A percentile compares a stretch with the other conserved stretches of the same genome.
These are phyloP conservation scores for Phytophthora multivora DNA, from an alignment of 352 stramenopile species.

Conservation along the genomic window DNA sequence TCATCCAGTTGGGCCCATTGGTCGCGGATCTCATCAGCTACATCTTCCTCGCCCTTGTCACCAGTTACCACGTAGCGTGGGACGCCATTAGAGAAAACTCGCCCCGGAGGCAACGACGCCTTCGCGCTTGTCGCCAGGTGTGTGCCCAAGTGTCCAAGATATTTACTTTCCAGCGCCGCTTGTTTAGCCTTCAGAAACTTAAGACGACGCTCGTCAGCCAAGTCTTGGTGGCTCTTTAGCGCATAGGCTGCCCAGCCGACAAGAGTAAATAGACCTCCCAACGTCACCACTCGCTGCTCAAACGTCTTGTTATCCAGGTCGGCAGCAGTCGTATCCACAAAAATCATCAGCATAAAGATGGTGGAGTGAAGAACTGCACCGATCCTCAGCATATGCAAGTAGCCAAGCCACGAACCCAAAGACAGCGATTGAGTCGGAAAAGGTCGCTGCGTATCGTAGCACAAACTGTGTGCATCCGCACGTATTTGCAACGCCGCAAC, in stretches of 20 bases:
- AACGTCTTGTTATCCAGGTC: conserved; percentile 34
- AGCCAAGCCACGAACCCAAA: conserved; percentile 67
- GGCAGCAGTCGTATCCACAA: conserved; percentile 9
- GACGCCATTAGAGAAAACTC: conserved; percentile 78
- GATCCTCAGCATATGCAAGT: conserved; percentile 59
- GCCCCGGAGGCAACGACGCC: conserved; percentile 42
- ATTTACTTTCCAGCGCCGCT: conserved; percentile 63
- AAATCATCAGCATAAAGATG: conserved; percentile 26
- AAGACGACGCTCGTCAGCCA: conserved; percentile 34
- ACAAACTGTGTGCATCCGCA: conserved; percentile 68
- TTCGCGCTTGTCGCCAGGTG: conserved; percentile 30
- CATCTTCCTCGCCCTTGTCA: conserved; percentile 70
- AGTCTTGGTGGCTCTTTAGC: conserved; percentile 46
- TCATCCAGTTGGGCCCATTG: conserved; percentile 51
- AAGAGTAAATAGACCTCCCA: conserved; percentile 32
- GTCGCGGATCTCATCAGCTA: conserved; percentile 71
- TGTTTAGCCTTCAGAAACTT: conserved; percentile 19
- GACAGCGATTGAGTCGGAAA: conserved; percentile 53
- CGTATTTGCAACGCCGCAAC: conserved; percentile 66
- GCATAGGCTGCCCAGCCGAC: conserved; percentile 47
- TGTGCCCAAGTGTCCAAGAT: conserved; percentile 50
- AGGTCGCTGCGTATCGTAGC: conserved; percentile 62
- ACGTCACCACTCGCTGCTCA: conserved; percentile 19
- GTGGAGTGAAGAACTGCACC: conserved; percentile 62
- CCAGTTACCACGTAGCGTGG: conserved; percentile 71